Evolutionary conservation across 768 basidiomycete genomes (phyloP).

Genomic region (Kwoniella sp.): DNA sequence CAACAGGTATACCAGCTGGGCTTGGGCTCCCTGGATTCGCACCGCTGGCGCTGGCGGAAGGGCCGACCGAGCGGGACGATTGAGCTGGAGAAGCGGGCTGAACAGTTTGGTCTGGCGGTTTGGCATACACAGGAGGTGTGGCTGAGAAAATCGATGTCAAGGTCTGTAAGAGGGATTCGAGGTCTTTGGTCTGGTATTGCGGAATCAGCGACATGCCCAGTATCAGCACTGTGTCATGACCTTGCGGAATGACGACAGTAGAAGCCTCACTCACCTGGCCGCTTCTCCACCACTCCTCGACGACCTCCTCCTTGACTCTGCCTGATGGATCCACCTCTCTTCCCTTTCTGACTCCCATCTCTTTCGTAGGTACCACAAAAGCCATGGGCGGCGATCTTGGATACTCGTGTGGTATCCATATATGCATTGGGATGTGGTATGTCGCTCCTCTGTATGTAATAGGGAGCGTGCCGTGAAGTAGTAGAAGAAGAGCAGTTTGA

Average conservation of each 20-base stretch:
- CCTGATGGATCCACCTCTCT: slow-evolving; percentile 66
- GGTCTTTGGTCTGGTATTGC: slow-evolving; percentile 68
- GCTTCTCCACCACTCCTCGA: slow-evolving; percentile 77
- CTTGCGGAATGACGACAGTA: not conserved
- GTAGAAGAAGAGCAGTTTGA: slow-evolving; percentile 84
- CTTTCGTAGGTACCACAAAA: slow-evolving; percentile 87
- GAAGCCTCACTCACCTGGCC: slow-evolving; percentile 70
- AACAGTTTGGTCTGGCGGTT: slow-evolving; percentile 53
- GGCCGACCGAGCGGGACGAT: slow-evolving; percentile 2
- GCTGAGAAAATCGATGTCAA: slow-evolving; percentile 81
- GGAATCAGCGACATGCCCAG: not conserved
- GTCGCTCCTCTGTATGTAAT: slow-evolving; percentile 72
- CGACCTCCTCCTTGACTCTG: slow-evolving; percentile 69
- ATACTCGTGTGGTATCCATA: slow-evolving; percentile 86
- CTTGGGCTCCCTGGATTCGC: not conserved
- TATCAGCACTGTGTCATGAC: slow-evolving; percentile 10
- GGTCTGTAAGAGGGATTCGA: slow-evolving; percentile 72
- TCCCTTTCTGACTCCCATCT: slow-evolving; percentile 82
- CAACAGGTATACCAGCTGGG: slow-evolving; percentile 4
- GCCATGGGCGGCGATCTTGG: slow-evolving; percentile 78
- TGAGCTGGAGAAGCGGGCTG: slow-evolving; percentile 15
- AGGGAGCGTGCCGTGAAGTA: slow-evolving; percentile 85
- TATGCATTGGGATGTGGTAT: slow-evolving; percentile 90
- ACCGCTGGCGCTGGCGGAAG: not conserved
- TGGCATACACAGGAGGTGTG: slow-evolving; percentile 86